phyloP scores from a whole-genome alignment of 192 early-diverging fungal genomes.

The Mortierella claussenii region DNA sequence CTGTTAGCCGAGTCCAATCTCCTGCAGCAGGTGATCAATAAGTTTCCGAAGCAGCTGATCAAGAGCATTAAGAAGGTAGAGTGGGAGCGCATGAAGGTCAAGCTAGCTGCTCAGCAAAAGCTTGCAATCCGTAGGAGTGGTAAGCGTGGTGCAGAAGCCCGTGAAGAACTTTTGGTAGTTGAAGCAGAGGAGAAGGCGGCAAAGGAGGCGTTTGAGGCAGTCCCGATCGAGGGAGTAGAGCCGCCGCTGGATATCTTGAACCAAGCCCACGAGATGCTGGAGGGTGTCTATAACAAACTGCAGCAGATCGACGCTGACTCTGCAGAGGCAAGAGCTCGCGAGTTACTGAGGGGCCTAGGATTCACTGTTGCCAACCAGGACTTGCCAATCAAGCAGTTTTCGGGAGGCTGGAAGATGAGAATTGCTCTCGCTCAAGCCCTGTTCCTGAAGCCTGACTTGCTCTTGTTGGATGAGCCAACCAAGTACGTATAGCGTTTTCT shows the following conservation, averaged over 20 bases:
- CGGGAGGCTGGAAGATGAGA: constrained; percentile 93
- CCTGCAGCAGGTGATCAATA: constrained; percentile 61
- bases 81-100: constrained; percentile 54
- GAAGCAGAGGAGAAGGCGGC: constrained; percentile 50
- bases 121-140: constrained; percentile 75
- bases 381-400: constrained; percentile 72
- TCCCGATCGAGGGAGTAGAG: constrained; percentile 38
- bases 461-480: constrained; percentile 87
- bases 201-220: constrained; percentile 44
- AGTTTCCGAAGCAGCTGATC: constrained; percentile 56
- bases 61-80: constrained; percentile 55
- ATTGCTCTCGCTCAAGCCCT: constrained; percentile 88
- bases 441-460: constrained; percentile 82
- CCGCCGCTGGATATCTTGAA: constrained; percentile 63
- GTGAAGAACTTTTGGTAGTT: constrained; percentile 61
- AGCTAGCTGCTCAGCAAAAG: constrained; percentile 61
- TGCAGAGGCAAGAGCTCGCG: constrained; percentile 71
- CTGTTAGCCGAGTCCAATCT: constrained; percentile 57
- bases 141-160: constrained; percentile 69
- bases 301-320: constrained; percentile 72
- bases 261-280: constrained; percentile 67
- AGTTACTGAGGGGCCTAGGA: constrained; percentile 80
- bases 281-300: constrained; percentile 65
- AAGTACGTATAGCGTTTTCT: constrained; percentile 55
- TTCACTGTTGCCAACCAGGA: constrained; percentile 72